phyloP scores from a whole-genome alignment of 2,329 filamentous ascomycete species.

The Elsinoe perseae region DNA sequence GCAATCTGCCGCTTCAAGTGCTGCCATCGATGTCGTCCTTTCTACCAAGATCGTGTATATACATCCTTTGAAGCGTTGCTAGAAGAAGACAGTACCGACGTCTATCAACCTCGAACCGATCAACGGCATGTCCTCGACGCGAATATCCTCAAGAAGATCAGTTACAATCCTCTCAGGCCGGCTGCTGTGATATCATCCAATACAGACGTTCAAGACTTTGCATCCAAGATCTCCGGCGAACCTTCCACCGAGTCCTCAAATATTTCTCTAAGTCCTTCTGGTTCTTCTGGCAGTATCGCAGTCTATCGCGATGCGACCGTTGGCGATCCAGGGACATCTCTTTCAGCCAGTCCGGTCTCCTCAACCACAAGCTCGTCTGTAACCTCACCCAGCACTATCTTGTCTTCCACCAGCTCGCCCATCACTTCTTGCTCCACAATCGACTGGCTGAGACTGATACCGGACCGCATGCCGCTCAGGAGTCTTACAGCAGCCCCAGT shows the following conservation, averaged over 20 bases:
- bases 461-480: neutral
- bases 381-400: neutral
- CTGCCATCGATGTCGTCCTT: slow-evolving; percentile 45
- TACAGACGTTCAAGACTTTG: slow-evolving; percentile 28
- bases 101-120: slow-evolving; percentile 28
- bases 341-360: neutral
- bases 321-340: neutral
- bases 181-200: neutral
- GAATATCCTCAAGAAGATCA: slow-evolving; percentile 24
- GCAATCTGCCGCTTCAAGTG: slow-evolving; percentile 37
- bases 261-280: neutral
- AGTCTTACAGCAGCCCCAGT: neutral
- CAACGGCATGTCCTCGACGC: slow-evolving; percentile 33
- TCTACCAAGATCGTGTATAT: slow-evolving; percentile 41
- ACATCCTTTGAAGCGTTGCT: slow-evolving; percentile 39
- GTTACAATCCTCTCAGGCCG: neutral
- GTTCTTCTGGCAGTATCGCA: neutral
- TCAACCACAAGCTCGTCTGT: neutral
- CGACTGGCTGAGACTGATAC: neutral
- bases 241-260: neutral
- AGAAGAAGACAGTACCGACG: slow-evolving; percentile 28
- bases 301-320: neutral
- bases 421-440: neutral
- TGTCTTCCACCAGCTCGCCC: slow-evolving; percentile 3
- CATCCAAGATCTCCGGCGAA: slow-evolving; percentile 22